Percentiles rank a stretch among this genome's conserved stretches.
phyloP scores from a whole-genome alignment of 345 rosid genomes.

The Draba incana region DNA sequence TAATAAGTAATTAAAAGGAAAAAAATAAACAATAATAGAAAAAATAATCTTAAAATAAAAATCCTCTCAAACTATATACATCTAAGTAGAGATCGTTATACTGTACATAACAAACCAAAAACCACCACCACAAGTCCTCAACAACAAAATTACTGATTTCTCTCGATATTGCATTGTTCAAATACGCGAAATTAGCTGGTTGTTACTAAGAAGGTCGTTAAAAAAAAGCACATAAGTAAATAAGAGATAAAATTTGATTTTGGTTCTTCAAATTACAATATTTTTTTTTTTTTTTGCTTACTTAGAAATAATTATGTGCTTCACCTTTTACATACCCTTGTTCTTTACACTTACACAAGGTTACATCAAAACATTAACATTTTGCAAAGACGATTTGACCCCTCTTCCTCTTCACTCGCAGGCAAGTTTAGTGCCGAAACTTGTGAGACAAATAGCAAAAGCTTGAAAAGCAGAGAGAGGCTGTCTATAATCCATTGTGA shows the following conservation, averaged over 20 bases:
- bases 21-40: too few relatives aligned
- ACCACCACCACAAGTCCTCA: too few relatives aligned
- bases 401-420: slow-evolving; percentile 57
- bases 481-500: slow-evolving; percentile 93
- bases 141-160: too few relatives aligned
- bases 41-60: too few relatives aligned
- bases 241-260: slow-evolving; percentile 14
- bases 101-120: too few relatives aligned
- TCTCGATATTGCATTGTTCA: too few relatives aligned
- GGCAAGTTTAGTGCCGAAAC: slow-evolving; percentile 95
- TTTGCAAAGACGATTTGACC: background rate
- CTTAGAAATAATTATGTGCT: slow-evolving; percentile 26
- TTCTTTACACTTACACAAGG: slow-evolving; percentile 36
- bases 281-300: slow-evolving; percentile 6
- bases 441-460: slow-evolving; percentile 90
- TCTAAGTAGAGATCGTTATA: too few relatives aligned
- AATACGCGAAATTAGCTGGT: too few relatives aligned
- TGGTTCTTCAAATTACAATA: slow-evolving; percentile 18
- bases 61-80: too few relatives aligned
- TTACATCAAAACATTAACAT: slow-evolving; percentile 36
- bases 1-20: too few relatives aligned
- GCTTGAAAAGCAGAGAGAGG: slow-evolving; percentile 95
- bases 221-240: background rate
- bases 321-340: slow-evolving; percentile 22
- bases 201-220: too few relatives aligned